Evolutionary conservation across 176 grass and related monocot species (phyloP), one percentile per base, ranked within the genome.

Genomic region (Oryza brachyantha): DNA sequence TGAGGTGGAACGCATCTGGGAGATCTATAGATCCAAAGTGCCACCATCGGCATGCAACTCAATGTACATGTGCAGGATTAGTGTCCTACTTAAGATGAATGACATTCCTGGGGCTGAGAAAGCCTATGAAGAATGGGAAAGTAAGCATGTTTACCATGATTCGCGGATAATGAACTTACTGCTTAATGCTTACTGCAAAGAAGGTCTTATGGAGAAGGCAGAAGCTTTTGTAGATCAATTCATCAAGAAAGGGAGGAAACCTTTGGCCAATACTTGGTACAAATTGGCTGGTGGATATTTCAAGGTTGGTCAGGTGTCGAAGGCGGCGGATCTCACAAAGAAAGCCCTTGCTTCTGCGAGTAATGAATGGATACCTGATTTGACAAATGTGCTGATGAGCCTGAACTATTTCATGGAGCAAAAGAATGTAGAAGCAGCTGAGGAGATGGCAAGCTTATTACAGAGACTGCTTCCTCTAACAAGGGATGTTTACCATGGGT

Each of bases 381-480:
- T 63, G 70, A 16, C 11, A 12, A 86, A 86, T 83, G 76, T 81
- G 54, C 35, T 83, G 36, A 41, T 74, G 73, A 77, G 85, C 71
- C 74, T 93, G 28, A 54, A 80, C 14, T 60, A 91, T 74, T 88
- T 85, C 35, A 59, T 43, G 75, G 72, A 86, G 2, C 82, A 86
- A 54, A 86, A 88, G 61, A 86, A 94, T 88, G 88, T 88, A 45
- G 79, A 78, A 77, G 82, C 69, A 64, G 88, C 91, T 0, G 91
- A 93, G 82, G 70, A 91, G 61, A 78, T 93, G 62, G 74, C 35
- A 10, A 77, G 26, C 66, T 37, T 84, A 65, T 79, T 91, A 43
- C 75, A 58, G 70, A 61, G 55, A 28, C 73, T 85, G 28, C 22
- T 57, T 67, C 79, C 66, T 75, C 70, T 88, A 66, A 86, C 85